A percentile compares a stretch with the other conserved stretches of the same genome.
Conservation (phyloP, 371 early-diverging fungal species). For the Saksenaea oblongispora region DNA sequence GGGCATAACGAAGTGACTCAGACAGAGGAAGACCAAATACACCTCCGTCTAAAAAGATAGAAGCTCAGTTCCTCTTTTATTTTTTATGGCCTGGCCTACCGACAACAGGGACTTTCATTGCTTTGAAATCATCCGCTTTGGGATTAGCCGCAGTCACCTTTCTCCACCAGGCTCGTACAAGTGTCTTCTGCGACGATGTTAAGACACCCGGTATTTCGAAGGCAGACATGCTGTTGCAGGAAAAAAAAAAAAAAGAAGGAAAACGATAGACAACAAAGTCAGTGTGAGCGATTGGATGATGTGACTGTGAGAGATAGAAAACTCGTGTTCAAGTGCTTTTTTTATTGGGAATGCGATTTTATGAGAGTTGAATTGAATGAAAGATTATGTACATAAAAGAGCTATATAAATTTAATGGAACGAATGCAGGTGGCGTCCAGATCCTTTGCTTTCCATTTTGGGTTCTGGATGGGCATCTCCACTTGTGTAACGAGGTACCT, state of each 20-base stretch:
- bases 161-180: constrained; percentile 45
- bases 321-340: constrained; percentile 3
- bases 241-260: constrained; percentile 1
- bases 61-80: background rate
- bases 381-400: background rate
- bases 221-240: constrained; percentile 20
- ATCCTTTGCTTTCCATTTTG: constrained; percentile 3
- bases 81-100: constrained; percentile 9
- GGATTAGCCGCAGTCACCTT: constrained; percentile 22
- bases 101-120: constrained; percentile 14
- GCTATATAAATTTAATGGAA: background rate
- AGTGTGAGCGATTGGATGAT: background rate
- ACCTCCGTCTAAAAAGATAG: constrained; percentile 18
- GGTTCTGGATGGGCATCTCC: background rate
- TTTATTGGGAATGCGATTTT: background rate
- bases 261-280: background rate
- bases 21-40: constrained; percentile 42
- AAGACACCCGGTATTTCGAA: constrained; percentile 26
- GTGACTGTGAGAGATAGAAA: background rate
- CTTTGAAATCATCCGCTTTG: constrained; percentile 16
- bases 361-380: background rate
- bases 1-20: constrained; percentile 41
- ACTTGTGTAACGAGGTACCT: constrained; percentile 32
- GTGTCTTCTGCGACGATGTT: constrained; percentile 29
- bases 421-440: constrained; percentile 6